These are phyloP conservation scores for Colletotrichum truncatum DNA, from an alignment of 2,329 filamentous ascomycete genomes.

Conservation along the genomic window DNA sequence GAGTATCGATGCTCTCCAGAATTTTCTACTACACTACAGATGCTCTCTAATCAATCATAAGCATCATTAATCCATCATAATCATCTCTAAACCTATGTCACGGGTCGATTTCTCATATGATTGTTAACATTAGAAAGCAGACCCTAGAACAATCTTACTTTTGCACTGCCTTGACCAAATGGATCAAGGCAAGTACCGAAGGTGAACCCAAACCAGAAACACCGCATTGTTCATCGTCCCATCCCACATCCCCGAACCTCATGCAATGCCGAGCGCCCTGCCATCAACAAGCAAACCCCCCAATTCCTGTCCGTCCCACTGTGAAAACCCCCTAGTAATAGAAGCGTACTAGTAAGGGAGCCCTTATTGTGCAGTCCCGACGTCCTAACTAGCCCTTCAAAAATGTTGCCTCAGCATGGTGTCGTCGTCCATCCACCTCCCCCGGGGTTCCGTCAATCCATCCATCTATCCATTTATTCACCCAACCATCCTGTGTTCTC, in stretches of 20 bases:
- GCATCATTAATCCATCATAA: neutral
- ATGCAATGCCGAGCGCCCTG: slow-evolving; percentile 1
- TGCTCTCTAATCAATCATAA: neutral
- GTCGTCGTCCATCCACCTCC: slow-evolving; percentile 17
- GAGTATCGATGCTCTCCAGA: neutral
- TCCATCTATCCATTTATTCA: neutral
- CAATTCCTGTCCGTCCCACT: neutral
- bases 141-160: neutral
- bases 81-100: neutral
- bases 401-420: slow-evolving; percentile 6
- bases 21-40: neutral
- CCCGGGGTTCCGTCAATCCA: neutral
- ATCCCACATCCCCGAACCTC: slow-evolving; percentile 21
- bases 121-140: slow-evolving; percentile 7
- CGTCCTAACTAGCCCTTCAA: neutral
- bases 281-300: neutral
- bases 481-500: neutral
- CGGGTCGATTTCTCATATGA: slow-evolving; percentile 16
- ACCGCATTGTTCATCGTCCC: slow-evolving; percentile 29
- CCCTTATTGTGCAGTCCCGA: neutral
- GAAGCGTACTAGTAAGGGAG: neutral
- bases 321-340: neutral
- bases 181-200: slow-evolving; percentile 3
- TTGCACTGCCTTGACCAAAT: slow-evolving; percentile 20
- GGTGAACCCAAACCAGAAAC: slow-evolving; percentile 26